Percentiles rank a stretch among this genome's conserved stretches.
These are phyloP conservation scores for Acacia confusa DNA, from an alignment of 306 rosid species.

Conservation along the genomic window DNA sequence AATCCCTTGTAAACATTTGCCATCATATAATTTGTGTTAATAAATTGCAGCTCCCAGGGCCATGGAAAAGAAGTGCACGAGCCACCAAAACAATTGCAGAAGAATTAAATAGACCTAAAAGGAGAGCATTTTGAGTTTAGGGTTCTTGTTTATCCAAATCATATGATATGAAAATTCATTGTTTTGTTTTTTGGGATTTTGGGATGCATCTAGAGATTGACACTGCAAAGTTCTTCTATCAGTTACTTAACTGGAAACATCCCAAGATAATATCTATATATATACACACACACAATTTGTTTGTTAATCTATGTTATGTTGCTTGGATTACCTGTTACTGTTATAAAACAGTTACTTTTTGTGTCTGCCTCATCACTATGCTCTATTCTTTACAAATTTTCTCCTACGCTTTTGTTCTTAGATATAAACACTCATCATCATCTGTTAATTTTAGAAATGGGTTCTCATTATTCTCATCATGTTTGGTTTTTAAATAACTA, in stretches of 20 bases:
- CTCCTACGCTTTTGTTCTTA: background rate
- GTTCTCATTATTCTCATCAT: background rate
- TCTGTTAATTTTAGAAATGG: background rate
- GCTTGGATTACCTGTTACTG: background rate
- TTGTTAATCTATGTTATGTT: background rate
- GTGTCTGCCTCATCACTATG: background rate
- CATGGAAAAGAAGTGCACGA: slow-evolving; percentile 64
- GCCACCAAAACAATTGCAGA: slow-evolving; percentile 47
- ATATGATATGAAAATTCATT: background rate
- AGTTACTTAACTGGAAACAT: background rate
- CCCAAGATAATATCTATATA: background rate
- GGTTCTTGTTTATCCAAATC: slow-evolving; percentile 14
- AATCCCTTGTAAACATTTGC: background rate
- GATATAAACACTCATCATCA: background rate
- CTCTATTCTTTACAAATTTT: background rate
- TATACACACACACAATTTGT: background rate
- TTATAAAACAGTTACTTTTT: background rate
- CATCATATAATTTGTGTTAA: slow-evolving; percentile 2
- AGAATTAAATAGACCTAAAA: slow-evolving; percentile 22
- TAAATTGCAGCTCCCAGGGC: slow-evolving; percentile 86
- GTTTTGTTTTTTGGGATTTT: background rate
- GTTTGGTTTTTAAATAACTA: background rate
- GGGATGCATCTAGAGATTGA: slow-evolving; percentile 9
- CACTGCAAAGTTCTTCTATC: background rate
- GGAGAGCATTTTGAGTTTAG: slow-evolving; percentile 16